Base-by-base conservation (phyloP, 169 alveolate species). In the Plasmodium gaboni region DNA sequence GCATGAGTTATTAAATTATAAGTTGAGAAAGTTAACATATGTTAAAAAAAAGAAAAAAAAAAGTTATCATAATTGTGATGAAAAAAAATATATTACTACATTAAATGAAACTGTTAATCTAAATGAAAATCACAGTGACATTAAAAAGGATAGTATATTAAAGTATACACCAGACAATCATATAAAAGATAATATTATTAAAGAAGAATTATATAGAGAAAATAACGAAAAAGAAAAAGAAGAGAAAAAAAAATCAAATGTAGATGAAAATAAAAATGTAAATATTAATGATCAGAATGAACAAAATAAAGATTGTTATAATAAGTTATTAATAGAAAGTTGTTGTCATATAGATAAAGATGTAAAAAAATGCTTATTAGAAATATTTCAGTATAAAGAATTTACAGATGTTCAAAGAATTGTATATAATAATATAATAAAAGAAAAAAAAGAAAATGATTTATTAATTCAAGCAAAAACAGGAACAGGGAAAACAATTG, bases 391-490 rank as follows among this genome's bases (percentile, higher is more conserved):
- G 50, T 86, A 86, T 59, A 86, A 70, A 65, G 38, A 86, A 2
- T 86, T 86, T 53, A 86, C 92, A 86, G 71, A 86, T 86, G 92
- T 86, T 38, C 92, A 86, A 57, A 86, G 42, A 60, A 71, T 71
- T 46, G 64, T 86, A 71, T 86, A 86, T 50, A 76, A 86, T 70
- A 86, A 59, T 61, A 50, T 86, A 15, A 70, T 86, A 71, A 86
- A 73, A 61, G 70, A 70, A 26, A 86, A 38, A 70, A 86, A 86
- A 51, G 50, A 71, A 71, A 86, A 86, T 71, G 92, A 86, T 83
- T 93, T 97, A 50, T 97, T 97, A 46, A 98, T 98, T n/a, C 95
- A 97, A 57, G 99, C 99, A 7, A 97, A 96, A 80, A 98, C 99
- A 22, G 99, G 99, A 9, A 94, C 98, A 19, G 98, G 98, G n/a